phyloP scores from a whole-genome alignment of 495 filamentous ascomycete species.

The Talaromyces thailandensis region DNA sequence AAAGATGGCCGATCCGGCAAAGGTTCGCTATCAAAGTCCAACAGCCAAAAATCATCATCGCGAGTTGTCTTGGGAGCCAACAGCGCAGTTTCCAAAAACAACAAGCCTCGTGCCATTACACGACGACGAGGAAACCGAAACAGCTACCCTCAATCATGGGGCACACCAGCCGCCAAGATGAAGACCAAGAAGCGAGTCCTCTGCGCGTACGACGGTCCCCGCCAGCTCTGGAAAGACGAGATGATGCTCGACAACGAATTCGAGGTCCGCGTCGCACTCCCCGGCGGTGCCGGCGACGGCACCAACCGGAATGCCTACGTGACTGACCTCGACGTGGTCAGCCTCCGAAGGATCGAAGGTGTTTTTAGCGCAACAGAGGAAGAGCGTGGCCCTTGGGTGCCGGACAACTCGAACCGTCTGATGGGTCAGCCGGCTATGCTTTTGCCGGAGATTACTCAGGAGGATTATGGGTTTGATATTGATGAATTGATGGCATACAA shows the following conservation, averaged over 20 bases:
- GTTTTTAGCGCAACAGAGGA: conserved; percentile 67
- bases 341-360: conserved; percentile 75
- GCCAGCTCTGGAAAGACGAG: conserved; percentile 92
- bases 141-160: conserved; percentile 89
- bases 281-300: conserved; percentile 51
- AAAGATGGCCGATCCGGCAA: background rate
- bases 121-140: conserved; percentile 79
- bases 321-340: conserved; percentile 90
- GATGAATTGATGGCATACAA: conserved; percentile 32
- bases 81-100: conserved; percentile 37
- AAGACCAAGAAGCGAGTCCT: conserved; percentile 95
- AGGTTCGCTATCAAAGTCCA: conserved; percentile 3
- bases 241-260: conserved; percentile 97
- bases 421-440: conserved; percentile 31
- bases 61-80: conserved; percentile 41
- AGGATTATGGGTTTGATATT: conserved; percentile 29
- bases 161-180: conserved; percentile 82
- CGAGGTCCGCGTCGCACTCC: conserved; percentile 79
- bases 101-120: conserved; percentile 37
- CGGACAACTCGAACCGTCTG: conserved; percentile 23
- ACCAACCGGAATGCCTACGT: conserved; percentile 57
- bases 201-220: conserved; percentile 82
- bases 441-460: conserved; percentile 25
- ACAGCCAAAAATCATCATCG: conserved; percentile 12
- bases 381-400: conserved; percentile 77